A percentile compares a stretch with the other conserved stretches of the same genome.
These are phyloP conservation scores for Glomus cerebriforme DNA, from an alignment of 192 early-diverging fungal genomes.

Conservation along the genomic window DNA sequence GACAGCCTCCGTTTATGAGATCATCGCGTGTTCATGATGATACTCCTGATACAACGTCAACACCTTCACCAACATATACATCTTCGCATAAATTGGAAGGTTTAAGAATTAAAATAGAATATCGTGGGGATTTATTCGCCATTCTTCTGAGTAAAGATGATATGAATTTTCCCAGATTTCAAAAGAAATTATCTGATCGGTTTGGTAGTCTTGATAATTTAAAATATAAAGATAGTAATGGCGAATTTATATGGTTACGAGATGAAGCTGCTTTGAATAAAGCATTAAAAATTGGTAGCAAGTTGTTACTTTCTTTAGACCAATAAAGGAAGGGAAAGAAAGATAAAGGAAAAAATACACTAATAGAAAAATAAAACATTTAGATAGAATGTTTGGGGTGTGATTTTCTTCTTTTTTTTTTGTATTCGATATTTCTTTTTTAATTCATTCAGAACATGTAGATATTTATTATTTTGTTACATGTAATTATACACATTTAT, in stretches of 20 bases:
- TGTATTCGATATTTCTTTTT: not conserved
- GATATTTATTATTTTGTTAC: not conserved
- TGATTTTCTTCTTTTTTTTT: not conserved
- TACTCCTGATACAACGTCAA: not conserved
- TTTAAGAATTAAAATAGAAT: slow-evolving; percentile 75
- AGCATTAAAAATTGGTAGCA: slow-evolving; percentile 1
- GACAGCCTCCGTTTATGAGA: slow-evolving; percentile 35
- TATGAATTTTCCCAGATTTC: slow-evolving; percentile 52
- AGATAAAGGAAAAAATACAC: not conserved
- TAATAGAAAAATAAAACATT: not conserved
- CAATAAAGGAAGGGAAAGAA: not conserved
- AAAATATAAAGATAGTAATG: slow-evolving; percentile 45
- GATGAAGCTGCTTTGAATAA: slow-evolving; percentile 5
- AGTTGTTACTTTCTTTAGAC: slow-evolving; percentile 13
- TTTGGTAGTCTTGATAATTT: slow-evolving; percentile 43
- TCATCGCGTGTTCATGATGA: slow-evolving; percentile 39
- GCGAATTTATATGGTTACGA: slow-evolving; percentile 11
- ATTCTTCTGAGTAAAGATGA: slow-evolving; percentile 65
- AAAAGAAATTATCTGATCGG: slow-evolving; percentile 63
- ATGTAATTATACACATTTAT: not conserved
- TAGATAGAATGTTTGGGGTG: not conserved
- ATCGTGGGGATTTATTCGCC: slow-evolving; percentile 71
- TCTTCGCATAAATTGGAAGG: slow-evolving; percentile 22
- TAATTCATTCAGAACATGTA: not conserved
- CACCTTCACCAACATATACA: not conserved